phyloP scores from a whole-genome alignment of 2,329 filamentous ascomycete species.

The Trichoderma polysporum region DNA sequence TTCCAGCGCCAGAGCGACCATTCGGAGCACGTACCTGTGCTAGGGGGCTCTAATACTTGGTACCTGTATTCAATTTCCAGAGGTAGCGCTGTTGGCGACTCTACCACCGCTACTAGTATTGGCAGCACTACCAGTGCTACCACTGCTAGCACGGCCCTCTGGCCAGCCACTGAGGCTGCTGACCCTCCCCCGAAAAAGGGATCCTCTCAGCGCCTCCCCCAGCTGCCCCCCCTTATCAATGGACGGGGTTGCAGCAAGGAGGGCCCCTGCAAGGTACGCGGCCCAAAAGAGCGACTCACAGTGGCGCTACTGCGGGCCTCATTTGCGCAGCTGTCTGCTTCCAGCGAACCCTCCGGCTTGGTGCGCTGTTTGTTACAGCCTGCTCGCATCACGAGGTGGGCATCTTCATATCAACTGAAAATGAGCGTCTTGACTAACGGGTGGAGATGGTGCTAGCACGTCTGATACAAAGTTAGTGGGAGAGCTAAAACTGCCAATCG shows the following conservation, averaged over 20 bases:
- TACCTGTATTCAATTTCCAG: neutral
- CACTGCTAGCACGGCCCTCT: neutral
- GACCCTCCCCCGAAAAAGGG: slow-evolving; percentile 13
- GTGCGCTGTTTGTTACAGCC: slow-evolving; percentile 15
- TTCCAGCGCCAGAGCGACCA: neutral
- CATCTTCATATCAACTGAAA: slow-evolving; percentile 4
- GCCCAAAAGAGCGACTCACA: slow-evolving; percentile 18
- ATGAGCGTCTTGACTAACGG: slow-evolving; percentile 4
- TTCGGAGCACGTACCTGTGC: neutral
- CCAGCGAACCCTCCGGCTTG: slow-evolving; percentile 17
- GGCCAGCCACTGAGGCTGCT: slow-evolving; percentile 9
- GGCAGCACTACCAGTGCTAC: neutral
- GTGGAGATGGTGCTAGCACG: slow-evolving; percentile 6
- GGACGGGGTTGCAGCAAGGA: neutral
- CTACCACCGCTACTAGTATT: neutral
- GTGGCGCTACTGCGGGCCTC: slow-evolving; percentile 18
- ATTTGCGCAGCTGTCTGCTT: slow-evolving; percentile 17
- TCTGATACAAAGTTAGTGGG: slow-evolving; percentile 15
- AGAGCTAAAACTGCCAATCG: slow-evolving; percentile 4
- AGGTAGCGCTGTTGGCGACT: slow-evolving; percentile 16
- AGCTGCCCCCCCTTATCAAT: slow-evolving; percentile 10
- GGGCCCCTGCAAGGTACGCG: slow-evolving; percentile 15
- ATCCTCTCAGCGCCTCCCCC: neutral
- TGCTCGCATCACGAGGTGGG: slow-evolving; percentile 13
- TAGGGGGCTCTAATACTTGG: neutral